Evolutionary conservation across 257 asterid genomes (phyloP), one percentile per base, ranked within the genome.

Genomic region (Coffea canephora): DNA sequence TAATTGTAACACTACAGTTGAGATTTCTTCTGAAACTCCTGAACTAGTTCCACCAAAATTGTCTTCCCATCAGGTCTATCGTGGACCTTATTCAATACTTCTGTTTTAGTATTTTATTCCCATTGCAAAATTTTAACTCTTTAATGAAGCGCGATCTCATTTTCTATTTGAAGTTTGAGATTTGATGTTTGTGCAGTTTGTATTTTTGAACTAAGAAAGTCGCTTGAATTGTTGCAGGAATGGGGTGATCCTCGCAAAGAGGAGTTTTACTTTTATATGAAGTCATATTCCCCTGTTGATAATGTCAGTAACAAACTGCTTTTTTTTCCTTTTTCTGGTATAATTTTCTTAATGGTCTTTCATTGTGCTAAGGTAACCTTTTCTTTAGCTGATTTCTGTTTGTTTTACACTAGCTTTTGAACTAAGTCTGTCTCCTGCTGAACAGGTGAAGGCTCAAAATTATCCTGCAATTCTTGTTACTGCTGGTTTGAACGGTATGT

Each of bases 231-330:
- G 81, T 78, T 82, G 80, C 93, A 95, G 99, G 99, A 95, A 89
- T 93, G 98, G 99, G 97, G 98, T 69, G 99, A 95, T 87, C 99
- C 99, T 81, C 96, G 98, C 49, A 86, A 91, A 83, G 92, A 95
- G 80, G 97, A 95, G 89, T 93, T 87, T 78, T 95, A 95, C 86
- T 91, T 78, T 87, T 92, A 91, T 83, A 92, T 95, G 94, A 93
- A 93, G 89, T 93, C 99, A 0, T 95, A 93, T 84, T 95, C 98
- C 71, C 99, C 98, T 41, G 95, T 95, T 73, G 98, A 95, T 86
- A 93, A 95, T 70, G 99, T 92, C 83, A 86, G 96, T 85, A 61
- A 69, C 69, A 50, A 65, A 55, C 59, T 70, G 16, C 50, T 78
- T 80, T 77, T 25, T 39, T 82, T 79, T 45, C 45, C 77, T 67